phyloP scores from a whole-genome alignment of 1,139 yeast species.

The Yamadazyma buinensis region DNA sequence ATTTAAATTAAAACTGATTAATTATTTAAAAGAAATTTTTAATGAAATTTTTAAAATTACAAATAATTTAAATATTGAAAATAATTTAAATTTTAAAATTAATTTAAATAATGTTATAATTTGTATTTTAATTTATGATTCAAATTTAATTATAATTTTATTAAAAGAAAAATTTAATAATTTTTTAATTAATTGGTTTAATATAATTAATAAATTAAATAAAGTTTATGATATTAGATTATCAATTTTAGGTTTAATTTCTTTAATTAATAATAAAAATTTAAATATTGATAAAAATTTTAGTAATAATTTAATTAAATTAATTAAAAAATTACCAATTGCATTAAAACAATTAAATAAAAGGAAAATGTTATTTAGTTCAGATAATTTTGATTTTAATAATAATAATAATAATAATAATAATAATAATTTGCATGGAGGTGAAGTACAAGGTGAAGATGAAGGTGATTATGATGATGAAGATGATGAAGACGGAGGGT shows the following conservation, averaged over 20 bases:
- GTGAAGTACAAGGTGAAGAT: conserved; percentile 16
- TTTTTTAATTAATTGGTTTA: conserved; percentile 71
- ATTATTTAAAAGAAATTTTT: conserved; percentile 9
- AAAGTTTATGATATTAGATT: conserved; percentile 83
- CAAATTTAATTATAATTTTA: conserved; percentile 49
- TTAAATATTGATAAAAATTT: conserved; percentile 13
- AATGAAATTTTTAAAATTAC: conserved; percentile 3
- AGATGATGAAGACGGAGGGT: conserved; percentile 20
- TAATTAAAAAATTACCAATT: conserved; percentile 57
- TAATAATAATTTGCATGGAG: background rate
- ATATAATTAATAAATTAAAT: conserved; percentile 50
- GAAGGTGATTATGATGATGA: conserved; percentile 42
- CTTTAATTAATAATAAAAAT: conserved; percentile 34
- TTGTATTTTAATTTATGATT: conserved; percentile 61
- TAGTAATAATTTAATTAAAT: conserved; percentile 10
- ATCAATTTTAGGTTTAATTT: conserved; percentile 63
- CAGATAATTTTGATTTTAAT: conserved; percentile 29
- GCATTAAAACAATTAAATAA: conserved; percentile 67
- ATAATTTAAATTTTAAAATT: conserved; percentile 38
- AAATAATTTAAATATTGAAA: conserved; percentile 4
- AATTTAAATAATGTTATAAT: conserved; percentile 64
- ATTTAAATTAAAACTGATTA: conserved; percentile 29
- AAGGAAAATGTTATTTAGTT: conserved; percentile 45
- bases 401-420: conserved; percentile 3
- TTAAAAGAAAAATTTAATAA: conserved; percentile 47